Evolutionary conservation across 2,329 filamentous ascomycete species (phyloP).

Genomic region (Diplodia sapinea): DNA sequence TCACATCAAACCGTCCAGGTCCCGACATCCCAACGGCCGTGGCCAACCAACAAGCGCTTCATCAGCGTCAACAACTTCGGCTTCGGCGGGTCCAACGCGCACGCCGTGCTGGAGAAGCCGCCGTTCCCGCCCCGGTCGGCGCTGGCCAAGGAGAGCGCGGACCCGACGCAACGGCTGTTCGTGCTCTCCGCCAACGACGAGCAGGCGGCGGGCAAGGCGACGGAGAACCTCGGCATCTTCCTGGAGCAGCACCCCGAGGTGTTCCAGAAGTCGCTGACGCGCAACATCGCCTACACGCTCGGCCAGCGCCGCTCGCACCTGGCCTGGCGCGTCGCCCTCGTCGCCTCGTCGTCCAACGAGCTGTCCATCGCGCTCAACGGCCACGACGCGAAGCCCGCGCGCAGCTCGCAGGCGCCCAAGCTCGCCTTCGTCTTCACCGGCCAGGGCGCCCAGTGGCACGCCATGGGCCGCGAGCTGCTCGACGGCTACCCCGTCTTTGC

Average conservation of each 20-base stretch:
- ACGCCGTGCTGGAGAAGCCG: conserved; percentile 28
- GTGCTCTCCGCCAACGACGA: conserved; percentile 30
- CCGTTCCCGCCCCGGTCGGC: conserved; percentile 7
- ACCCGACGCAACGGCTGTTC: conserved; percentile 8
- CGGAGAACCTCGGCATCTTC: conserved; percentile 24
- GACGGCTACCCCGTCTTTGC: conserved; percentile 28
- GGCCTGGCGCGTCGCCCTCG: conserved; percentile 8
- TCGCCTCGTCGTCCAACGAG: conserved; percentile 19
- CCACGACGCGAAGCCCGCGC: conserved; percentile 2
- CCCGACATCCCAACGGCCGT: conserved; percentile 22
- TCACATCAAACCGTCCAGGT: conserved; percentile 11
- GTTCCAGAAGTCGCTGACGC: conserved; percentile 26
- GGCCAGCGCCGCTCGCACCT: conserved; percentile 27
- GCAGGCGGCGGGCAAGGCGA: conserved; percentile 1
- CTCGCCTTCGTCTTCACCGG: conserved; percentile 41
- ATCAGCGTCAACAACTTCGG: conserved; percentile 33
- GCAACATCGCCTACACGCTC: conserved; percentile 31
- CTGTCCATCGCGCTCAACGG: conserved; percentile 19
- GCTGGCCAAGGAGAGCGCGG: conserved; percentile 11
- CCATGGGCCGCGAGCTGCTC: conserved; percentile 33
- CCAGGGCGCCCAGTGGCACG: conserved; percentile 41
- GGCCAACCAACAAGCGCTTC: conserved; percentile 28
- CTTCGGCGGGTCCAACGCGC: conserved; percentile 33
- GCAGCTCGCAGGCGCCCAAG: conserved; percentile 11
- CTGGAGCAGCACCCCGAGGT: conserved; percentile 30